Conservation (phyloP, 345 rosid genomes). For the Lepidium aucheri region DNA sequence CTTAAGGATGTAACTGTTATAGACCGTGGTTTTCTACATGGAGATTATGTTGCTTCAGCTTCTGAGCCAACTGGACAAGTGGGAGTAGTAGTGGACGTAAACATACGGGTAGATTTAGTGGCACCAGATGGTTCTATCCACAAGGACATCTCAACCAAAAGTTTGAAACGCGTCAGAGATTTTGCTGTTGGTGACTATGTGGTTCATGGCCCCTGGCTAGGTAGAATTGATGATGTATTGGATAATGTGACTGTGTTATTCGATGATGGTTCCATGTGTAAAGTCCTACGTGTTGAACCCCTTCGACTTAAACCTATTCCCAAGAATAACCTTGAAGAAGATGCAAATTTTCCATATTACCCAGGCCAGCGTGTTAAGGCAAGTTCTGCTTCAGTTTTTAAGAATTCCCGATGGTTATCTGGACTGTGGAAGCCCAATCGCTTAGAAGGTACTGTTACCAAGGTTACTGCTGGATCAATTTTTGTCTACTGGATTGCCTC, state of each 20-base stretch:
- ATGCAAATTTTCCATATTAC: slow-evolving; percentile 70
- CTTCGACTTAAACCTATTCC: slow-evolving; percentile 61
- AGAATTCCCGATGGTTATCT: slow-evolving; percentile 71
- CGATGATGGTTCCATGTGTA: slow-evolving; percentile 94
- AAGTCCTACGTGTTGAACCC: slow-evolving; percentile 82
- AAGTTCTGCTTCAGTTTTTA: slow-evolving; percentile 72
- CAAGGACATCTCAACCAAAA: slow-evolving; percentile 56
- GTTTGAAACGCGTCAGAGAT: slow-evolving; percentile 82
- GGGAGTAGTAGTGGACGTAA: slow-evolving; percentile 77
- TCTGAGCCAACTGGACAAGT: slow-evolving; percentile 82
- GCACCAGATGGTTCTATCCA: slow-evolving; percentile 57
- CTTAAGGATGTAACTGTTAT: slow-evolving; percentile 49
- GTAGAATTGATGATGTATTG: slow-evolving; percentile 83
- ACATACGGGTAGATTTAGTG: slow-evolving; percentile 63
- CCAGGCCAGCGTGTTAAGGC: slow-evolving; percentile 97
- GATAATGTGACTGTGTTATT: slow-evolving; percentile 90
- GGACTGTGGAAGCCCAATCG: slow-evolving; percentile 88
- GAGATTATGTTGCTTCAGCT: slow-evolving; percentile 84
- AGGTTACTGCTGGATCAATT: slow-evolving; percentile 77
- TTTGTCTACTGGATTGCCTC: slow-evolving; percentile 97
- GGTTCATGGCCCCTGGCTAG: slow-evolving; percentile 89
- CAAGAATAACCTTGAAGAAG: slow-evolving; percentile 73
- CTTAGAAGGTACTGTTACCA: slow-evolving; percentile 88
- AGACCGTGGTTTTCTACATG: slow-evolving; percentile 89
- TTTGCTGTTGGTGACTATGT: slow-evolving; percentile 83